phyloP scores from a whole-genome alignment of 352 stramenopile genomes.

The Phytophthora constricta region DNA sequence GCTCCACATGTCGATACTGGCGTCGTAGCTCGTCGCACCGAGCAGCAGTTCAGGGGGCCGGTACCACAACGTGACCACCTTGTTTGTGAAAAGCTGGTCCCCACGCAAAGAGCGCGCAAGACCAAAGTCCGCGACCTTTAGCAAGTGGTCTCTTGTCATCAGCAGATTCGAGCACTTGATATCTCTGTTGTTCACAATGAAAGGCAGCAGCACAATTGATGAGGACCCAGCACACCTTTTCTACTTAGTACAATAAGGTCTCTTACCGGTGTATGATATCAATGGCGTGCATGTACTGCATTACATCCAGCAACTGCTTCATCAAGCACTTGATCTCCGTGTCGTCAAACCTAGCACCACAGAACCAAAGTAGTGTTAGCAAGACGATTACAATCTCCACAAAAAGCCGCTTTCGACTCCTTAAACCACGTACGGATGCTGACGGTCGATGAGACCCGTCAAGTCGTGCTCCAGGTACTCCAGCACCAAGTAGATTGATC shows the following conservation, averaged over 20 bases:
- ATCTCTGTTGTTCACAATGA: conserved; percentile 40
- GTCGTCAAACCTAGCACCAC: conserved; percentile 74
- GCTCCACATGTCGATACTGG: conserved; percentile 96
- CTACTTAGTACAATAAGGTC: neutral
- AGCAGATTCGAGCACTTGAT: conserved; percentile 95
- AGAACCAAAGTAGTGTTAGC: conserved; percentile 2
- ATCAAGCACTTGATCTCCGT: conserved; percentile 90
- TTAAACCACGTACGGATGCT: conserved; percentile 67
- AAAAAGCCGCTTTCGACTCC: neutral
- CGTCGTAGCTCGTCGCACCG: conserved; percentile 93
- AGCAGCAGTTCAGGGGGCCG: conserved; percentile 94
- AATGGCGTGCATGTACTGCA: conserved; percentile 89
- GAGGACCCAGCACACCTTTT: neutral
- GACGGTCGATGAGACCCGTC: conserved; percentile 86
- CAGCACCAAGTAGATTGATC: conserved; percentile 88
- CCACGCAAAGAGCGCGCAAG: conserved; percentile 85
- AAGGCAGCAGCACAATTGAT: neutral
- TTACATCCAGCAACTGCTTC: conserved; percentile 86
- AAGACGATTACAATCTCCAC: neutral
- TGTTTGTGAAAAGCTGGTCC: conserved; percentile 94
- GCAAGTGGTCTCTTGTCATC: conserved; percentile 76
- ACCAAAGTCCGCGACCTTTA: conserved; percentile 90
- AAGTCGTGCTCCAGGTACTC: conserved; percentile 92
- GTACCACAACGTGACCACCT: conserved; percentile 97
- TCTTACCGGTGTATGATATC: conserved; percentile 87